Percentiles rank a stretch among this genome's conserved stretches.
phyloP scores from a whole-genome alignment of 176 grass and related monocot genomes.

The Thalia dealbata region DNA sequence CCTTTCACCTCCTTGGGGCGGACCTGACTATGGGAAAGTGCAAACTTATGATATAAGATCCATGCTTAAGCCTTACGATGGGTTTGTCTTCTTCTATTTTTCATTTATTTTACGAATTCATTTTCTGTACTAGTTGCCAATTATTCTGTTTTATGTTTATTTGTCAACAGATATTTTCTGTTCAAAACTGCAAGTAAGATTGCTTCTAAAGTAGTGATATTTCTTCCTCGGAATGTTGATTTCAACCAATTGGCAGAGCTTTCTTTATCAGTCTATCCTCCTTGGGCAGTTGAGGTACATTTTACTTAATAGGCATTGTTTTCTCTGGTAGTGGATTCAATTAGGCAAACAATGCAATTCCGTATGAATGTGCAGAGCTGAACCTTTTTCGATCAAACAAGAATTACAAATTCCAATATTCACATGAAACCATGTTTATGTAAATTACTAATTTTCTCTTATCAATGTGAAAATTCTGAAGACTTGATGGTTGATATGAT shows the following conservation, averaged over 20 bases:
- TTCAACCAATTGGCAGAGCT: conserved; percentile 76
- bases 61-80: conserved; percentile 90
- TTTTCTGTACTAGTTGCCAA: neutral
- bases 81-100: conserved; percentile 40
- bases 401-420: neutral
- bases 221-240: conserved; percentile 81
- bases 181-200: conserved; percentile 56
- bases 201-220: conserved; percentile 84
- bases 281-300: conserved; percentile 69
- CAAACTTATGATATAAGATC: conserved; percentile 66
- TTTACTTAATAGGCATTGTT: neutral
- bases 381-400: neutral
- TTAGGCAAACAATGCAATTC: neutral
- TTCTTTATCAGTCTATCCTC: conserved; percentile 60
- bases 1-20: conserved; percentile 95
- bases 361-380: neutral
- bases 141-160: conserved; percentile 1
- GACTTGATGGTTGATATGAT: too few relatives aligned
- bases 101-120: conserved; percentile 2
- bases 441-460: too few relatives aligned
- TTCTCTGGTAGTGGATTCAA: neutral
- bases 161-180: conserved; percentile 51
- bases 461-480: too few relatives aligned
- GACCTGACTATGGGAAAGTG: conserved; percentile 75
- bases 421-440: neutral